These are phyloP conservation scores for Aspergillus sp. DNA, from an alignment of 2,329 filamentous ascomycete genomes.

Conservation along the genomic window DNA sequence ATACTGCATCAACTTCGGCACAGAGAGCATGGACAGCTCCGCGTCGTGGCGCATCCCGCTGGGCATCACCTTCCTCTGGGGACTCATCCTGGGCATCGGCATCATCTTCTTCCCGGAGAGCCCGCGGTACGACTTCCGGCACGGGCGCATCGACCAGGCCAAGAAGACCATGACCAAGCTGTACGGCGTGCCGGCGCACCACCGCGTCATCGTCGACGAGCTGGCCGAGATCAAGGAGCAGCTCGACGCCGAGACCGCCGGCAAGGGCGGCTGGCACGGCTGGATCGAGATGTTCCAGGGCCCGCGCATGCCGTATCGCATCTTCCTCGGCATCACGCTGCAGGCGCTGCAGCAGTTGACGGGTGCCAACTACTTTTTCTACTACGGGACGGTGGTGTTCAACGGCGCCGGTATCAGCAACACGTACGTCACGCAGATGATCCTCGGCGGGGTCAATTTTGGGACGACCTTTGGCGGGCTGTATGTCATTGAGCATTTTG, in stretches of 20 bases:
- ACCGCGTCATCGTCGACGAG: constrained; percentile 53
- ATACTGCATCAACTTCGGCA: constrained; percentile 45
- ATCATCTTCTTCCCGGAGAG: constrained; percentile 56
- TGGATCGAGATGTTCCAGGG: constrained; percentile 38
- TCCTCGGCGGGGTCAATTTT: constrained; percentile 65
- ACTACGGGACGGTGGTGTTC: background rate
- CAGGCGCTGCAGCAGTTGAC: background rate
- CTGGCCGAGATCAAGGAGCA: constrained; percentile 56
- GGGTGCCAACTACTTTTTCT: background rate
- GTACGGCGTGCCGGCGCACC: constrained; percentile 54
- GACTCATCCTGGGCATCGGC: constrained; percentile 52
- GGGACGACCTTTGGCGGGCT: constrained; percentile 63
- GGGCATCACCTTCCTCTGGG: constrained; percentile 57
- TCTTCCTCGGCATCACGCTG: background rate
- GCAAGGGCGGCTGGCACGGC: constrained; percentile 12
- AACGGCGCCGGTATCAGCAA: constrained; percentile 62
- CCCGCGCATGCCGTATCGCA: constrained; percentile 8
- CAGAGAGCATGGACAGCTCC: constrained; percentile 36
- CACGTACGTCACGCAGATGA: constrained; percentile 62
- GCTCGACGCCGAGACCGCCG: constrained; percentile 50
- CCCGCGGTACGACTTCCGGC: constrained; percentile 57
- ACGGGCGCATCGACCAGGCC: constrained; percentile 52
- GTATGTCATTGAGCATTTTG: constrained; percentile 66
- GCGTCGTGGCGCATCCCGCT: constrained; percentile 49
- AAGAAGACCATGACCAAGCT: constrained; percentile 52